Evolutionary conservation across 2,329 filamentous ascomycete species (phyloP), one percentile per base, ranked within the genome.

Genomic region (Coniochaeta hoffmannii): DNA sequence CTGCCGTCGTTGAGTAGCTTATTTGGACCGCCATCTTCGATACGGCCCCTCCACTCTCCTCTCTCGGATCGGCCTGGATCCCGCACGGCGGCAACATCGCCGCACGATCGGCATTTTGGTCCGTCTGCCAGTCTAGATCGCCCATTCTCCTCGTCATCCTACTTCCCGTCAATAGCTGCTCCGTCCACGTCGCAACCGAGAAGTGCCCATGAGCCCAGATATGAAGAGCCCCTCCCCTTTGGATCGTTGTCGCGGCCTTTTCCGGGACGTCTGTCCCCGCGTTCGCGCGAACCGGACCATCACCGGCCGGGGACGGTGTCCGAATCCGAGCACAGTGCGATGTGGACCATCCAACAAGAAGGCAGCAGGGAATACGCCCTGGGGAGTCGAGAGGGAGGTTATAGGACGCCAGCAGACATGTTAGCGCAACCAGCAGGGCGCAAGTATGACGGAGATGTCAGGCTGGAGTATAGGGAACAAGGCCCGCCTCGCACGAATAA

Each of bases 1-100:
- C 73, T 83, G 22, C 81, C 81, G 1, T 76, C 81, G 6, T 62
- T 84, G 60, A 82, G 78, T 66, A 83, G 79, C 61, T 68, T 84
- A 15, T 82, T 83, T 61, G 78, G 78, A 2, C 76, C 76, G 6
- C 70, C 75, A 11, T 68, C 76, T 5, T 66, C 73, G 49, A 67
- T 73, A 32, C 71, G 74, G 51, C 69, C 75, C 26, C 62, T 75
- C 52, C 71, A 73, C 57, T 78, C 79, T 35, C 74, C 78, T 50
- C 64, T 70, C 22, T 72, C 73, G 19, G 78, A 80, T 32, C 73
- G 75, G 24, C 71, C 72, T n/a, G 67, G 68, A 17, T 65, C 72
- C 35, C 73, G 75, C 44, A 63, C 70, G 44, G 69, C 73, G 44
- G 69, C 73, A 32, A 65, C 71, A 8, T 80, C 79, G 19, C 74